These are phyloP conservation scores for Amanita molliuscula DNA, from an alignment of 768 basidiomycete species.

Conservation along the genomic window DNA sequence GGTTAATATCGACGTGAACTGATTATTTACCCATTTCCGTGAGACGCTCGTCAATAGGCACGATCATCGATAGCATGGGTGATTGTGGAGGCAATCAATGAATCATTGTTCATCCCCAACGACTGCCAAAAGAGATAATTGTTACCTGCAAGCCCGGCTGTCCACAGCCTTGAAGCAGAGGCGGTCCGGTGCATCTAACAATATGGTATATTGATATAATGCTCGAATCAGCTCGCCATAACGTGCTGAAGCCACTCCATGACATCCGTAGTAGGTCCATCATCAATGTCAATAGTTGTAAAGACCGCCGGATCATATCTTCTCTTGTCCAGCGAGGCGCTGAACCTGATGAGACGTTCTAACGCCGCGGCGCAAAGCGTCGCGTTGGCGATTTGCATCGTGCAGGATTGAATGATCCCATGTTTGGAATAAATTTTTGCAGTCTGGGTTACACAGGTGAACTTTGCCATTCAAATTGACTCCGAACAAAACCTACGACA, in stretches of 20 bases:
- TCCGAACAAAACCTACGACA: slow-evolving; percentile 24
- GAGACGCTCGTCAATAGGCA: too few species aligned
- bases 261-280: not conserved
- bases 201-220: not conserved
- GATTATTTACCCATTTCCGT: too few species aligned
- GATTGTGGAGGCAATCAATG: too few species aligned
- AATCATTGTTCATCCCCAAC: not conserved
- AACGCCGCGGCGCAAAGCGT: not conserved
- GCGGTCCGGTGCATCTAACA: not conserved
- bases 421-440: slow-evolving; percentile 51
- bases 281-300: not conserved
- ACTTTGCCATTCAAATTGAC: not conserved
- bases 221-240: not conserved
- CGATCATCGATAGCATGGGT: too few species aligned
- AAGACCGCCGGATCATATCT: not conserved
- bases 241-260: not conserved
- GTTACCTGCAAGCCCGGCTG: not conserved
- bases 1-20: not conserved
- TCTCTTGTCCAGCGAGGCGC: slow-evolving; percentile 1
- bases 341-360: not conserved
- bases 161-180: not conserved
- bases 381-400: slow-evolving; percentile 17
- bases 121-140: not conserved
- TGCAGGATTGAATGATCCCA: slow-evolving; percentile 48
- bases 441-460: slow-evolving; percentile 19